Percentiles rank a stretch among this genome's conserved stretches.
Evolutionary conservation across 164 flowering plant genomes (phyloP).

Genomic region (Santalum album): DNA sequence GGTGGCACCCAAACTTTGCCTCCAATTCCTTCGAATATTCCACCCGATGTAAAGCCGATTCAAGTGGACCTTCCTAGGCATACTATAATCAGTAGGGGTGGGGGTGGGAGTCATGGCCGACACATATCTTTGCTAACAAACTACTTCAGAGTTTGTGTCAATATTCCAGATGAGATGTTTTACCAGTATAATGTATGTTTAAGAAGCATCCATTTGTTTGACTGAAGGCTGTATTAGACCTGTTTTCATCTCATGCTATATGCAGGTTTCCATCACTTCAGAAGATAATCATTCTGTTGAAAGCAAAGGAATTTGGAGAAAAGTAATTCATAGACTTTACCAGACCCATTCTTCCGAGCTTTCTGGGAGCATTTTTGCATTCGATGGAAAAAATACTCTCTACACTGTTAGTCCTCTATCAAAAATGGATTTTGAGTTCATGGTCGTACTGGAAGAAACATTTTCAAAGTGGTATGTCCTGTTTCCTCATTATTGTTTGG

Average conservation of each 20-base stretch:
- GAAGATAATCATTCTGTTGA: conserved; percentile 38
- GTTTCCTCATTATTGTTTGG: background rate
- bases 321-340: conserved; percentile 44
- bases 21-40: conserved; percentile 20
- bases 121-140: conserved; percentile 45
- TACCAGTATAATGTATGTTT: conserved; percentile 60
- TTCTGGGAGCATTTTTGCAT: conserved; percentile 47
- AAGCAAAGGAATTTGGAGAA: conserved; percentile 53
- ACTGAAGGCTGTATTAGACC: background rate
- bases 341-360: conserved; percentile 54
- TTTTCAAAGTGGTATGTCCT: conserved; percentile 30
- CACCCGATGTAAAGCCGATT: conserved; percentile 21
- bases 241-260: background rate
- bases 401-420: conserved; percentile 68
- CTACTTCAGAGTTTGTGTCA: conserved; percentile 56
- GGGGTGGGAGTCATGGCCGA: conserved; percentile 49
- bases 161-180: conserved; percentile 36
- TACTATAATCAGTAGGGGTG: conserved; percentile 36
- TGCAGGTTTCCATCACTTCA: conserved; percentile 50
- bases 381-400: conserved; percentile 63
- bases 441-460: conserved; percentile 55
- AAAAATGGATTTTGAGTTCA: conserved; percentile 41
- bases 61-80: conserved; percentile 19
- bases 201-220: background rate
- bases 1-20: conserved; percentile 15